Evolutionary conservation across 306 rosid genomes (phyloP).

Genomic region (Rosa lucieae): DNA sequence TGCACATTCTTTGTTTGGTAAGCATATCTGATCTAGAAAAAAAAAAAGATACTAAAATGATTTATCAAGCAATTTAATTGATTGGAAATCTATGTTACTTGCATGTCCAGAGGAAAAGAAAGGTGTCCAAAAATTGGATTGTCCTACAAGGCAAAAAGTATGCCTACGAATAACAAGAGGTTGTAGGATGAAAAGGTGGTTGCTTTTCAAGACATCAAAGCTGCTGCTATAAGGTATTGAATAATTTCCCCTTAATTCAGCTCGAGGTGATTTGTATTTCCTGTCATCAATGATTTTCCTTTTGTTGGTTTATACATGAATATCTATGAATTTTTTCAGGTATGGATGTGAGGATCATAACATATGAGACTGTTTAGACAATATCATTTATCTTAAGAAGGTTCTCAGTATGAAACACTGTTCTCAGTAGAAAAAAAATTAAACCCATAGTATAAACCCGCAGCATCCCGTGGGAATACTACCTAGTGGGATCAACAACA

Average conservation of each 20-base stretch:
- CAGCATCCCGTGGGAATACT: no score
- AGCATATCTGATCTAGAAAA: conserved; percentile 15
- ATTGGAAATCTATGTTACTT: background rate
- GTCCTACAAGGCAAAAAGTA: conserved; percentile 57
- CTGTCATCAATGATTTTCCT: conserved; percentile 22
- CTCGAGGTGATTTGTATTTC: conserved; percentile 52
- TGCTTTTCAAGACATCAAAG: conserved; percentile 56
- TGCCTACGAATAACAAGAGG: conserved; percentile 62
- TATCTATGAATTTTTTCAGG: background rate
- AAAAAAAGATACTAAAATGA: background rate
- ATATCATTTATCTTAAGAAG: background rate
- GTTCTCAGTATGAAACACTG: conserved; percentile 9
- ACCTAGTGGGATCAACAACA: no score
- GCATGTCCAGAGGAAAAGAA: conserved; percentile 12
- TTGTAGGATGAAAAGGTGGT: conserved; percentile 8
- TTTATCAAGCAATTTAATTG: background rate
- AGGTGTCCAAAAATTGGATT: conserved; percentile 36
- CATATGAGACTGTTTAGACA: background rate
- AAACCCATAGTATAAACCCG: no score
- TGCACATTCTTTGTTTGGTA: conserved; percentile 54
- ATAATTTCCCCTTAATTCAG: conserved; percentile 34
- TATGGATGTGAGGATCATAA: background rate
- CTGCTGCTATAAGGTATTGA: conserved; percentile 1
- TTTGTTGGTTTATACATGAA: background rate
- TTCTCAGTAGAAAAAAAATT: background rate